Evolutionary conservation across 805 yeast species (phyloP).

Genomic region (Saccharomycopsis fibuligera): DNA sequence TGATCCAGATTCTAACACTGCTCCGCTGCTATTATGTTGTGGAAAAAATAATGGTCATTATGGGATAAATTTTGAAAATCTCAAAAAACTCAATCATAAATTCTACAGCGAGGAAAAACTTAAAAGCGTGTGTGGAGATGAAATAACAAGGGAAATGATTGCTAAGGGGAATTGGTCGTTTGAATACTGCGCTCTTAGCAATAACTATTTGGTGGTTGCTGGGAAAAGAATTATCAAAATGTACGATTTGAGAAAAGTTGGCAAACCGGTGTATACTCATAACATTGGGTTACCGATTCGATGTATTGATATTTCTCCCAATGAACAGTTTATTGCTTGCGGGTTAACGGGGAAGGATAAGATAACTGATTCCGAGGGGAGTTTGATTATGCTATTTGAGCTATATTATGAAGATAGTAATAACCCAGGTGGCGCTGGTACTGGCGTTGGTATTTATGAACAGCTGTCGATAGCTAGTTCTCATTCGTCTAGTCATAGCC

Average conservation of each 20-base stretch:
- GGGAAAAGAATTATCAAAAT: conserved; percentile 67
- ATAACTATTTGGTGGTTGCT: conserved; percentile 49
- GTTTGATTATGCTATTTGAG: conserved; percentile 18
- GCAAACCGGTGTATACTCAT: conserved; percentile 63
- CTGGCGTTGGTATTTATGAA: not conserved
- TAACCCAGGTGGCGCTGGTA: not conserved
- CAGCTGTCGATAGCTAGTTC: not conserved
- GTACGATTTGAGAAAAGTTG: conserved; percentile 48
- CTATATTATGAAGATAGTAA: conserved; percentile 3
- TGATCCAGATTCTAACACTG: conserved; percentile 34
- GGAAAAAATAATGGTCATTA: conserved; percentile 67
- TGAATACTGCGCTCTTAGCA: conserved; percentile 18
- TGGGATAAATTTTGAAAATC: conserved; percentile 43
- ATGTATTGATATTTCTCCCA: conserved; percentile 65
- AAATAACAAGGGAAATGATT: conserved; percentile 30
- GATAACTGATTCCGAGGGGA: conserved; percentile 19
- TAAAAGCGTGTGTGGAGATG: conserved; percentile 23
- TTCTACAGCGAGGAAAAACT: conserved; percentile 9
- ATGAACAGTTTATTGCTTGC: conserved; percentile 62
- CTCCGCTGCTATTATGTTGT: conserved; percentile 56
- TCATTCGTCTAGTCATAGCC: not conserved
- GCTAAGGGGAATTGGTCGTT: conserved; percentile 21
- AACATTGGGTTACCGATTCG: conserved; percentile 69
- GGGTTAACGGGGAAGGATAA: conserved; percentile 77
- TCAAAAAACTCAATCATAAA: conserved; percentile 30